phyloP scores from a whole-genome alignment of 306 rosid genomes.

The Prinsepia uniflora region DNA sequence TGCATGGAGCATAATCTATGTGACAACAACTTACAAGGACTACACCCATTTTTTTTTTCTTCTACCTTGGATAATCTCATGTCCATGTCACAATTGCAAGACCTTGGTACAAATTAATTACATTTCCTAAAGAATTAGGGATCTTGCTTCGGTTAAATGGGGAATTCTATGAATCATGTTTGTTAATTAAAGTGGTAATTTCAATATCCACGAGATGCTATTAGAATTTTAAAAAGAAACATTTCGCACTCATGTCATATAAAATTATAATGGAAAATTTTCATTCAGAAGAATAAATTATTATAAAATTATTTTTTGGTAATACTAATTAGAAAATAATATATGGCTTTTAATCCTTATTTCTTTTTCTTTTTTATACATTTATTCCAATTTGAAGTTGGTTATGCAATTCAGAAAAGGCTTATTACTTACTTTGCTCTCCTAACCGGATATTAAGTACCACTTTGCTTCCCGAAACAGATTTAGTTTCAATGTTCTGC shows the following conservation, averaged over 20 bases:
- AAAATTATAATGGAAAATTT: no score
- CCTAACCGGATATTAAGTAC: no score
- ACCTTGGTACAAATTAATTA: background rate
- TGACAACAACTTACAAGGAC: slow-evolving; percentile 9
- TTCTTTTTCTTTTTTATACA: no score
- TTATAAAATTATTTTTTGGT: no score
- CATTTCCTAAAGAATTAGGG: background rate
- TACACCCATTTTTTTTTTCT: background rate
- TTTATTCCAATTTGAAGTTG: background rate
- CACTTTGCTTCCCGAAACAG: no score
- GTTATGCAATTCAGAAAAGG: no score
- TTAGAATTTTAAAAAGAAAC: no score
- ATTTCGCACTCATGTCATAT: no score
- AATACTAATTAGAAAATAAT: background rate
- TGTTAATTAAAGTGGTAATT: background rate
- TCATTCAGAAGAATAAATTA: no score
- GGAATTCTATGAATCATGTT: background rate
- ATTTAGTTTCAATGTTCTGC: no score
- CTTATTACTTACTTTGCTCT: no score
- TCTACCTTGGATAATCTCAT: background rate
- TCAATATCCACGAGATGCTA: background rate
- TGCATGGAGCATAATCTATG: slow-evolving; percentile 12
- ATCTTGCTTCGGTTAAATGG: background rate
- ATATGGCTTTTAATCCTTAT: no score
- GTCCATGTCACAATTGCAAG: background rate